Evolutionary conservation across 2,329 filamentous ascomycete species (phyloP).

Genomic region (Epichloe typhina): DNA sequence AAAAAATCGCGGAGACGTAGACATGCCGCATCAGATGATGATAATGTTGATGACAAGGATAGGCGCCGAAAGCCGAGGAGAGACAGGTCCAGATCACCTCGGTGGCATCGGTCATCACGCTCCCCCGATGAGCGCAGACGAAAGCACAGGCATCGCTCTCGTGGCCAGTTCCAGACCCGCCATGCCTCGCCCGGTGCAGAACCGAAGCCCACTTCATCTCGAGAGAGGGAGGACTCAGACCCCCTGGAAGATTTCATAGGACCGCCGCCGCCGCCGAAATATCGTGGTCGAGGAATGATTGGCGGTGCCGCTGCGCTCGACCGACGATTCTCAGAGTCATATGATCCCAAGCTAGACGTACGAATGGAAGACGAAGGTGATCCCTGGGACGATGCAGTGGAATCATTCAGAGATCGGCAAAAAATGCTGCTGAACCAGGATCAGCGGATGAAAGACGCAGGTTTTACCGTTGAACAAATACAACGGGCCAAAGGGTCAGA

Average conservation of each 20-base stretch:
- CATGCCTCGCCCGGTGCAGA: background rate
- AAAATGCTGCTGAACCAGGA: constrained; percentile 62
- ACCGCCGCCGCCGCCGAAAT: constrained; percentile 44
- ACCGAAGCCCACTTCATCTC: background rate
- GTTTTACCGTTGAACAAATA: constrained; percentile 65
- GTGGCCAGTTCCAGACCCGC: background rate
- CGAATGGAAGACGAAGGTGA: constrained; percentile 34
- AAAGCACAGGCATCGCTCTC: constrained; percentile 22
- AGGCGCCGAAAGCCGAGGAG: constrained; percentile 8
- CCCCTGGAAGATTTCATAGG: constrained; percentile 66
- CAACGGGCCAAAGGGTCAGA: constrained; percentile 43
- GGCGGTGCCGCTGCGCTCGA: constrained; percentile 58
- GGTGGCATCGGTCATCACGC: constrained; percentile 15
- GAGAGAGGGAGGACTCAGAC: constrained; percentile 39
- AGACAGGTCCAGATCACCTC: constrained; percentile 14
- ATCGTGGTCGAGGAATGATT: constrained; percentile 57
- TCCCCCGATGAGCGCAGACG: constrained; percentile 17
- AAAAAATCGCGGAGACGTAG: background rate
- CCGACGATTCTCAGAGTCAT: constrained; percentile 58
- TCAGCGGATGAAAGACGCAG: constrained; percentile 61
- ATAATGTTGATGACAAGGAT: background rate
- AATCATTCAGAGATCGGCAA: constrained; percentile 66
- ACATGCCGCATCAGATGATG: background rate
- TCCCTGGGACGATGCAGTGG: constrained; percentile 67
- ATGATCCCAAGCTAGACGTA: constrained; percentile 45